Evolutionary conservation across 2,329 filamentous ascomycete species (phyloP), one percentile per base, ranked within the genome.

Genomic region (Colletotrichum sp.): DNA sequence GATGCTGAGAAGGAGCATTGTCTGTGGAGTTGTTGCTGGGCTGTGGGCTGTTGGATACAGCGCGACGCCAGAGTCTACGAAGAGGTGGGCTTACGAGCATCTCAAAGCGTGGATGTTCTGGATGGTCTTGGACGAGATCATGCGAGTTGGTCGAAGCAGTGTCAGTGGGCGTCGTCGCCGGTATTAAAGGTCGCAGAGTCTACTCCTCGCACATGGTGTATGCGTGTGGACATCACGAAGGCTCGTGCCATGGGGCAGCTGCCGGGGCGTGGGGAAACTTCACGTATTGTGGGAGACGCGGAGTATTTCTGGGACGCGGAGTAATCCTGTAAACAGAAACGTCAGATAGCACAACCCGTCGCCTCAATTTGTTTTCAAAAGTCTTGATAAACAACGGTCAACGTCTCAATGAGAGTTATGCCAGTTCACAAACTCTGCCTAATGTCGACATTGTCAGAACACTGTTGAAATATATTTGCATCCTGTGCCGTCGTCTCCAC

Each of bases 1-100:
- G 71, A 52, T 77, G 52, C 32, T 79, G 64, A 71, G 79, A 14
- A 71, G 78, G 21, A 55, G 57, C 32, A 69, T 79, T 28, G 73
- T 79, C 3, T 66, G 73, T 21, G 72, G 65, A 13, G 71, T 79
- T 21, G 55, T 80, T 9, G 77, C 75, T 2, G 79, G 48, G 3
- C 30, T 80, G 39, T 80, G 78, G 78, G 36, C 75, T 16, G 30
- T 79, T 6, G 79, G 79, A 13, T 80, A 63, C 39, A 69, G 69
- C 21, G 79, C 78, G 16, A 80, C 79, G 9, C 78, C 79, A 2
- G 61, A 74, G 66, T 61, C 74, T 1, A 71, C 72, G 16, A 77
- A 72, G 61, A 52, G 32, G 16, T 80, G 79, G 79, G 79, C 79
- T 12, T 80, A 78, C 36, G 78, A 74, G 24, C 77, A 79, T 12